A percentile compares a stretch with the other conserved stretches of the same genome.
phyloP scores from a whole-genome alignment of 2,329 filamentous ascomycete genomes.

The Neoarthrinium moseri region DNA sequence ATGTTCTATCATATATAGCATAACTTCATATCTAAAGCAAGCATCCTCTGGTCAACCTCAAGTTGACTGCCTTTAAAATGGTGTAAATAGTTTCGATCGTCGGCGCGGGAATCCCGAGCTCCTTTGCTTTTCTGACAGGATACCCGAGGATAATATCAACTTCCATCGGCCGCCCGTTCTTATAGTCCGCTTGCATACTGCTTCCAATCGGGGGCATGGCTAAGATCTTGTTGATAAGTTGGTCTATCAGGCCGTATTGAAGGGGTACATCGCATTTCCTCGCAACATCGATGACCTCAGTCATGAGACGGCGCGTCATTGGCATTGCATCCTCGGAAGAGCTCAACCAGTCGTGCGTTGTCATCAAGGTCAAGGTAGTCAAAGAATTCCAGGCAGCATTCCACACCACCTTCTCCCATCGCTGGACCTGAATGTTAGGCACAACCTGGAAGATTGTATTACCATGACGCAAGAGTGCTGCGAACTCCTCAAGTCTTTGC shows the following conservation, averaged over 20 bases:
- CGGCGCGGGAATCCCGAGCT: slow-evolving; percentile 53
- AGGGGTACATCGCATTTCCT: slow-evolving; percentile 48
- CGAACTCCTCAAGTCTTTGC: slow-evolving; percentile 37
- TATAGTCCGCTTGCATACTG: slow-evolving; percentile 59
- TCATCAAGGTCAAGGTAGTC: slow-evolving; percentile 52
- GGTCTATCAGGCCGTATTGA: slow-evolving; percentile 43
- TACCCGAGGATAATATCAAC: slow-evolving; percentile 63
- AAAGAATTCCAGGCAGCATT: slow-evolving; percentile 63
- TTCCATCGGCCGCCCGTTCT: slow-evolving; percentile 57
- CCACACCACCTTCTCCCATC: slow-evolving; percentile 61
- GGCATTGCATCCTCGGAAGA: slow-evolving; percentile 43
- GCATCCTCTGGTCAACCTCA: slow-evolving; percentile 11
- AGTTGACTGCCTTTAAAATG: slow-evolving; percentile 31
- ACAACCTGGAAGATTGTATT: slow-evolving; percentile 45
- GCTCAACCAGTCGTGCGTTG: slow-evolving; percentile 50
- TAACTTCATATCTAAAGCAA: neutral
- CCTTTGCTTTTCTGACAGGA: slow-evolving; percentile 52
- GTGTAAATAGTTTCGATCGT: slow-evolving; percentile 41
- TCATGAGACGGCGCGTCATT: slow-evolving; percentile 48
- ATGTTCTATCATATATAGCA: neutral
- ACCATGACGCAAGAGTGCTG: slow-evolving; percentile 36
- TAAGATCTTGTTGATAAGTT: slow-evolving; percentile 46
- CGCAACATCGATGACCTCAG: slow-evolving; percentile 56
- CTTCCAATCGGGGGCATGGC: slow-evolving; percentile 40
- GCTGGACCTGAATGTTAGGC: slow-evolving; percentile 52